Base-by-base conservation (phyloP, 2,329 filamentous ascomycete genomes). In the Fusarium chaquense region DNA sequence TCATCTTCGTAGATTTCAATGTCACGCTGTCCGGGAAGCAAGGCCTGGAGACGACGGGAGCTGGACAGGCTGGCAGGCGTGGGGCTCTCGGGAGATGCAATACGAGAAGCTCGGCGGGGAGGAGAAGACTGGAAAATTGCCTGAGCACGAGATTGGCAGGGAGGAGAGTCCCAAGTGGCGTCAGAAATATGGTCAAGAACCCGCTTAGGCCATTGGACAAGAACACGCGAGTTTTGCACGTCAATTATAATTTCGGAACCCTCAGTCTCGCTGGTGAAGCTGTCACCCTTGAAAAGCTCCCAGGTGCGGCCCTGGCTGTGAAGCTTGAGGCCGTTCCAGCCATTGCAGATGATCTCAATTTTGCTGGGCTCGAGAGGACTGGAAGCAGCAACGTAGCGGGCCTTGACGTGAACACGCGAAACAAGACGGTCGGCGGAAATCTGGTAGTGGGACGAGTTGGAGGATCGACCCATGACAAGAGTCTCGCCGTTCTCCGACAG, bases 291-390 rank as follows among this genome's bases (percentile, higher is more conserved):
- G 69, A 85, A 86, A 75, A 99, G 81, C 71, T 97, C 93, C 84
- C 93, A 95, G 5, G 93, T 91, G 71, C 91, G 90, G 59, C 93
- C 93, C 80, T 95, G 91, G 83, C 93, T 98, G 81, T 97, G 94
- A 72, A 99, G 82, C 83, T 93, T 97, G 71, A 96, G 85, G 18
- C 96, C 96, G 79, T 99, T 99, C 95, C 95, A 98, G 24, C 96
- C 96, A 76, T 92, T 88, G 84, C 96, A 99, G 75, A 93, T 86
- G 74, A 99, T 91, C 80, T 97, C 93, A 47, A 99, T 88, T 79
- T 89, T 91, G 78, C 92, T 93, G 67, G 89, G 86, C 72, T 93
- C 89, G 74, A 93, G 86, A 7, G 87, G 87, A 58, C 87, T 85
- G 22, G 86, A 82, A 15, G 93, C 89, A 24, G 91, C 86, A 68